These are phyloP conservation scores for Exophiala sp. DNA, from an alignment of 2,329 filamentous ascomycete species.

Conservation along the genomic window DNA sequence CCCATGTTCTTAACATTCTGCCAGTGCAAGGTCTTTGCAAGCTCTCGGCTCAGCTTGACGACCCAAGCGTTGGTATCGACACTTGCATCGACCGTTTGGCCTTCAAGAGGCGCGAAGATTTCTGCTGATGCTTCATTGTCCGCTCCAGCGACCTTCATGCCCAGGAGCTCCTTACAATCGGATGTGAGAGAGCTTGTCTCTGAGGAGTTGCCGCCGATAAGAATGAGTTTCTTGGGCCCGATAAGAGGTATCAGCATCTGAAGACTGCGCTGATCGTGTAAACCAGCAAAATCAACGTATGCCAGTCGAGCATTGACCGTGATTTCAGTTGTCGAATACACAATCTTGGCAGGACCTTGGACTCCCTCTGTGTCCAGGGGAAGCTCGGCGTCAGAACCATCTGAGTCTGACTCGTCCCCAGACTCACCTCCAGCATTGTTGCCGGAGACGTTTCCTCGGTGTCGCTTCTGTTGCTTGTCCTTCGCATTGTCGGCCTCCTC, in stretches of 20 bases:
- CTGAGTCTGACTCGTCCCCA: slow-evolving; percentile 55
- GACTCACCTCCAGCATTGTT: slow-evolving; percentile 32
- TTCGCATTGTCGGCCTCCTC: slow-evolving; percentile 58
- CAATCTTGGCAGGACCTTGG: slow-evolving; percentile 71
- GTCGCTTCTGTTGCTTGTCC: slow-evolving; percentile 36
- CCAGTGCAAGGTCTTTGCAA: slow-evolving; percentile 88
- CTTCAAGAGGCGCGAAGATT: slow-evolving; percentile 78
- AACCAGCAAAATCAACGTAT: slow-evolving; percentile 84
- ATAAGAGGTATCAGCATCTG: slow-evolving; percentile 95
- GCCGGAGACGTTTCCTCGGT: slow-evolving; percentile 3
- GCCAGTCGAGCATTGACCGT: slow-evolving; percentile 71
- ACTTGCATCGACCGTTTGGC: slow-evolving; percentile 75
- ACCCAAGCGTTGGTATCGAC: slow-evolving; percentile 98
- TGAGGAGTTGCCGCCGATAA: slow-evolving; percentile 74
- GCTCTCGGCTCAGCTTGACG: slow-evolving; percentile 78
- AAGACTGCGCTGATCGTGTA: slow-evolving; percentile 90
- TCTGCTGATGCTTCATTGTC: slow-evolving; percentile 53
- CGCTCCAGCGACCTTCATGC: slow-evolving; percentile 41
- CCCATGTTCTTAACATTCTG: slow-evolving; percentile 86
- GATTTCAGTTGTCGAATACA: slow-evolving; percentile 62
- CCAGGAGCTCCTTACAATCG: slow-evolving; percentile 69
- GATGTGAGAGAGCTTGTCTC: slow-evolving; percentile 76
- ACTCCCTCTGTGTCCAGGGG: slow-evolving; percentile 44
- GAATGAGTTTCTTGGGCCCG: slow-evolving; percentile 86
- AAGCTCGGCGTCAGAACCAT: slow-evolving; percentile 52